phyloP scores from a whole-genome alignment of 805 yeast species.

The Metschnikowia dekortorum region DNA sequence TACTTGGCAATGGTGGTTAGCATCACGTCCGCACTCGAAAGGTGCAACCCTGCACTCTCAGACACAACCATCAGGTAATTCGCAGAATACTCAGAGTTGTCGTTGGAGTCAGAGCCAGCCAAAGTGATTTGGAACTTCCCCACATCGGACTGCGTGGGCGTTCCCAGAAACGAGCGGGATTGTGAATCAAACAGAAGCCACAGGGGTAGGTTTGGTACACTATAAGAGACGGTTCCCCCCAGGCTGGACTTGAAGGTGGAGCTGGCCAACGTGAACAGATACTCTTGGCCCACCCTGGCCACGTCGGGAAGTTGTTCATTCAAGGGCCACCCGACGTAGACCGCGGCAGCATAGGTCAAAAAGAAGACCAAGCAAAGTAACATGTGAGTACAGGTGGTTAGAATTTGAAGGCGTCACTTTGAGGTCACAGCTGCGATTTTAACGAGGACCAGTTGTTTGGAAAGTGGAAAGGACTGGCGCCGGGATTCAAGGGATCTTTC shows the following conservation, averaged over 20 bases:
- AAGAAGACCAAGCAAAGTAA: slow-evolving; percentile 9
- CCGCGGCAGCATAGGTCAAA: slow-evolving; percentile 34
- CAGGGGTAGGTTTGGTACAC: slow-evolving; percentile 56
- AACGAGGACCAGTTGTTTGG: no score
- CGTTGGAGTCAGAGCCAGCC: slow-evolving; percentile 61
- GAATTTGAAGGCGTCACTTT: not conserved
- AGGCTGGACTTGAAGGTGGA: slow-evolving; percentile 55
- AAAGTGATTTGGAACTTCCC: slow-evolving; percentile 43
- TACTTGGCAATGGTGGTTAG: slow-evolving; percentile 51
- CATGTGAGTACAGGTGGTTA: slow-evolving; percentile 1
- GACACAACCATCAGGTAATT: slow-evolving; percentile 61
- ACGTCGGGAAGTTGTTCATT: slow-evolving; percentile 82
- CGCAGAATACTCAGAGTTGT: slow-evolving; percentile 39
- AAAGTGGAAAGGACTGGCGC: no score
- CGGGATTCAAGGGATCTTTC: no score
- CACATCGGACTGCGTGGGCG: slow-evolving; percentile 48
- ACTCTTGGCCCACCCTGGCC: slow-evolving; percentile 63
- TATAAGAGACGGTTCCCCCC: slow-evolving; percentile 46
- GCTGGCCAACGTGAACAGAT: slow-evolving; percentile 61
- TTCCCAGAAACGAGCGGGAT: slow-evolving; percentile 64
- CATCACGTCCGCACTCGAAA: slow-evolving; percentile 41
- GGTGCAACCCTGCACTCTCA: slow-evolving; percentile 47
- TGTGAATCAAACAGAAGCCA: slow-evolving; percentile 75
- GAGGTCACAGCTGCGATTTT: not conserved
- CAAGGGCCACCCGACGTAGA: slow-evolving; percentile 71